phyloP scores from a whole-genome alignment of 1,284 basidiomycete genomes.

The Abortiporus biennis region DNA sequence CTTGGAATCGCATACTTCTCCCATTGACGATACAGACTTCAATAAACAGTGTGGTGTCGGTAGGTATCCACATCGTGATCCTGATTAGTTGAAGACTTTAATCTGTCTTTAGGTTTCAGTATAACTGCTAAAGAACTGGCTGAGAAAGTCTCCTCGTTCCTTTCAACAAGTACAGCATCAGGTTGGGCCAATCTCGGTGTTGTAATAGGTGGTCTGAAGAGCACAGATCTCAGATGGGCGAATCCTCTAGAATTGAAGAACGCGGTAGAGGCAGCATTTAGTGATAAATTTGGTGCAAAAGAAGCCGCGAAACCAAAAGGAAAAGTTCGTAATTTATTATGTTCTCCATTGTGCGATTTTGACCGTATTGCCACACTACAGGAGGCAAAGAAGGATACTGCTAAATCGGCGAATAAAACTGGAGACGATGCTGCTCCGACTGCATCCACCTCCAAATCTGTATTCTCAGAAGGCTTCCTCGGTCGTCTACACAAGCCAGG shows the following conservation, averaged over 20 bases:
- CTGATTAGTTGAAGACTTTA: not conserved
- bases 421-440: slow-evolving; percentile 29
- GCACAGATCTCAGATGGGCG: slow-evolving; percentile 80
- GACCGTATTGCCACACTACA: slow-evolving; percentile 17
- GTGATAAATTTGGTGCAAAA: slow-evolving; percentile 76
- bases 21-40: slow-evolving; percentile 73
- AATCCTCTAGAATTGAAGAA: slow-evolving; percentile 87
- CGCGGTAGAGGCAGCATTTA: slow-evolving; percentile 76
- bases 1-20: slow-evolving; percentile 52
- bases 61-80: slow-evolving; percentile 34
- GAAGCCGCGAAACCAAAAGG: slow-evolving; percentile 61
- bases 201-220: slow-evolving; percentile 69
- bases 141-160: slow-evolving; percentile 55
- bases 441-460: slow-evolving; percentile 47
- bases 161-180: slow-evolving; percentile 46
- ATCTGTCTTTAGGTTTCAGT: slow-evolving; percentile 57
- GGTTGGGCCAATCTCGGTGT: slow-evolving; percentile 77
- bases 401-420: slow-evolving; percentile 27
- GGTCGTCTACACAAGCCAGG: slow-evolving; percentile 92
- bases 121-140: slow-evolving; percentile 71
- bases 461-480: slow-evolving; percentile 95
- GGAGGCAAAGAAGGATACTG: slow-evolving; percentile 50
- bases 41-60: slow-evolving; percentile 85
- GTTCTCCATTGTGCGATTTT: slow-evolving; percentile 2
- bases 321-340: slow-evolving; percentile 45